Conservation (phyloP, 306 rosid genomes). For the Casuarina equisetifolia region DNA sequence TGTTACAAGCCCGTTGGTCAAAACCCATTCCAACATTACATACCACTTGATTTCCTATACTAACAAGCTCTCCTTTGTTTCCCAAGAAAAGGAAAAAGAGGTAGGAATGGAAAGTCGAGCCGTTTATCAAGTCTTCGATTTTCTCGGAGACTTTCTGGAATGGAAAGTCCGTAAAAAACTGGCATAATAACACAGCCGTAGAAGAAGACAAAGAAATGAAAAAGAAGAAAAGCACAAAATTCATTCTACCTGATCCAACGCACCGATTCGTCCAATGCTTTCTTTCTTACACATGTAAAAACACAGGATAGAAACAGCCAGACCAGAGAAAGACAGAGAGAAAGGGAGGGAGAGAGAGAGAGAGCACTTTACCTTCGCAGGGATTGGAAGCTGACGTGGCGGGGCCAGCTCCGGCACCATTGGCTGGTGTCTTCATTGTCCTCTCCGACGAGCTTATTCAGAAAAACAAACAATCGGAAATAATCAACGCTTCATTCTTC, state of each 20-base stretch:
- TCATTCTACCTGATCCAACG: constrained; percentile 19
- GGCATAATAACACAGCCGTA: background rate
- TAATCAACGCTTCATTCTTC: constrained; percentile 32
- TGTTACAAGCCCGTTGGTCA: constrained; percentile 24
- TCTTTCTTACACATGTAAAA: background rate
- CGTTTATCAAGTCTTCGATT: background rate
- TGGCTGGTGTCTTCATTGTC: constrained; percentile 65
- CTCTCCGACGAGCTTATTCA: constrained; percentile 11
- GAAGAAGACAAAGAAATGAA: background rate
- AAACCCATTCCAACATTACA: background rate
- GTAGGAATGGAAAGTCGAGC: background rate
- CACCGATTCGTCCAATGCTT: constrained; percentile 15
- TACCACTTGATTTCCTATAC: background rate
- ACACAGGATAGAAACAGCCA: background rate
- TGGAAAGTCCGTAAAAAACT: constrained; percentile 20
- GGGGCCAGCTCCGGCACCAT: constrained; percentile 36
- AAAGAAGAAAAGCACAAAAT: background rate
- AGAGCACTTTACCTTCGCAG: constrained; percentile 46
- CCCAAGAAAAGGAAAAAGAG: constrained; percentile 14
- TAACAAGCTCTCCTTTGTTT: constrained; percentile 15
- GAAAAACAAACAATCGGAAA: background rate
- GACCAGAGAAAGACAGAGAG: background rate
- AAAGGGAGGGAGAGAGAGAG: background rate
- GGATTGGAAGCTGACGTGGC: constrained; percentile 36
- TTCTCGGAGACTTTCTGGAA: background rate